These are phyloP conservation scores for Lactifluus volemus DNA, from an alignment of 768 basidiomycete species.

Conservation along the genomic window DNA sequence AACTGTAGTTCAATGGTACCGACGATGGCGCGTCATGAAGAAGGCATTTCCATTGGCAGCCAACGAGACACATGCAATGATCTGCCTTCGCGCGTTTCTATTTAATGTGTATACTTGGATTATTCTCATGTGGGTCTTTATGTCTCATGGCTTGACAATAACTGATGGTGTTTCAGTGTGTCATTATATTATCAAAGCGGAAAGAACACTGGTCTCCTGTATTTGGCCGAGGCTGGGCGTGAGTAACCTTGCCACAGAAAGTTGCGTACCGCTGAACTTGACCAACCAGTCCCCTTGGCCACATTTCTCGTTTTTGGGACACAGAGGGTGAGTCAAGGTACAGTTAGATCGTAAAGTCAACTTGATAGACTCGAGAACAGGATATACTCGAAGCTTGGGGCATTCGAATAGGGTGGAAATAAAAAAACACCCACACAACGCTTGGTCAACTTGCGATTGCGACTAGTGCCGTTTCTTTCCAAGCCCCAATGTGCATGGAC, in stretches of 20 bases:
- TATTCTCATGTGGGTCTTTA: conserved; percentile 8
- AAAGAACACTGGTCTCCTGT: conserved; percentile 25
- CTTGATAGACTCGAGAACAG: conserved; percentile 21
- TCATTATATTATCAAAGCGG: background rate
- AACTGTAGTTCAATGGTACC: conserved; percentile 37
- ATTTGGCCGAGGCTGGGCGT: conserved; percentile 45
- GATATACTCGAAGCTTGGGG: conserved; percentile 30
- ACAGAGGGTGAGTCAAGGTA: conserved; percentile 33
- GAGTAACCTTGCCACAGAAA: conserved; percentile 17
- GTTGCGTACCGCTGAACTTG: conserved; percentile 6
- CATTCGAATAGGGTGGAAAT: conserved; percentile 1
- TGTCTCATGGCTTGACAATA: background rate
- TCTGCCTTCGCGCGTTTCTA: conserved; percentile 30
- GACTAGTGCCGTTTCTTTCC: background rate
- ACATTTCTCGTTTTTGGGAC: conserved; percentile 42
- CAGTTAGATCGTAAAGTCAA: background rate
- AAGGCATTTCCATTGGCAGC: conserved; percentile 35
- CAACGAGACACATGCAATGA: conserved; percentile 29
- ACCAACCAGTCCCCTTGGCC: conserved; percentile 37
- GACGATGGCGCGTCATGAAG: conserved; percentile 29
- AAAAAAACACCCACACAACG: background rate
- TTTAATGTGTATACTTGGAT: conserved; percentile 13
- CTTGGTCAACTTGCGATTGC: background rate
- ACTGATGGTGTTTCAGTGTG: background rate
- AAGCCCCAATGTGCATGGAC: background rate